Base-by-base conservation (phyloP, 2,329 filamentous ascomycete genomes). In the Penicillium psychrosexuale region DNA sequence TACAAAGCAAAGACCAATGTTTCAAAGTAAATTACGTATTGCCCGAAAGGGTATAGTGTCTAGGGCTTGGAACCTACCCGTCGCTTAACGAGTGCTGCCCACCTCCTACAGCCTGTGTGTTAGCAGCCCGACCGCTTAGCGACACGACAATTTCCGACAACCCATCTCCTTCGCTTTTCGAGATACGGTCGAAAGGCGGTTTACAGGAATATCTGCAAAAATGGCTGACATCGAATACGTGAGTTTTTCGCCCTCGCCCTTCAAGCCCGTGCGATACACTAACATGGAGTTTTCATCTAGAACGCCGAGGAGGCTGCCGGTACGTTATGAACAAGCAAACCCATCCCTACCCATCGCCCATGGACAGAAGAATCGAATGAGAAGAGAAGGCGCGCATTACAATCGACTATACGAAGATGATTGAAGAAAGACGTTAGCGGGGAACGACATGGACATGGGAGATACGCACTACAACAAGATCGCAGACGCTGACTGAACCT, bases 251-350 rank as follows among this genome's bases (percentile, higher is more conserved):
- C 4, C 8, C 17, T 43, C 15, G 4, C 30, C 58, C 57, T 36
- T 27, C 2, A 22, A 42, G 48, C 31, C 31, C 22, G 28, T 37
- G 38, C 55, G 44, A 40, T 46, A 71, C 69, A 71, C 75, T 80
- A 67, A 77, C 36, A 34, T 65, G 54, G 12, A 63, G 48, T 59
- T 61, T 62, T 52, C 62, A 61, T 57, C 51, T 66, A 96, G 91
- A 93, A 97, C 84, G 88, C 92, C 79, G 91, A 95, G 84, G 90
- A 94, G 86, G 93, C 93, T 82, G 93, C 91, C 78, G 83, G 82
- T 86, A 85, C 74, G 83, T 78, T 63, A 54, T 55, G 44, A 59
- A 66, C 40, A 60, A 66, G 56, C 57, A 61, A 57, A 53, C 46
- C 60, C 59, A 49, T 48, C 61, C 49, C 57, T 47, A 51, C 59